Evolutionary conservation across 2,329 filamentous ascomycete species (phyloP).

Genomic region (Phyllosticta ampelicida): DNA sequence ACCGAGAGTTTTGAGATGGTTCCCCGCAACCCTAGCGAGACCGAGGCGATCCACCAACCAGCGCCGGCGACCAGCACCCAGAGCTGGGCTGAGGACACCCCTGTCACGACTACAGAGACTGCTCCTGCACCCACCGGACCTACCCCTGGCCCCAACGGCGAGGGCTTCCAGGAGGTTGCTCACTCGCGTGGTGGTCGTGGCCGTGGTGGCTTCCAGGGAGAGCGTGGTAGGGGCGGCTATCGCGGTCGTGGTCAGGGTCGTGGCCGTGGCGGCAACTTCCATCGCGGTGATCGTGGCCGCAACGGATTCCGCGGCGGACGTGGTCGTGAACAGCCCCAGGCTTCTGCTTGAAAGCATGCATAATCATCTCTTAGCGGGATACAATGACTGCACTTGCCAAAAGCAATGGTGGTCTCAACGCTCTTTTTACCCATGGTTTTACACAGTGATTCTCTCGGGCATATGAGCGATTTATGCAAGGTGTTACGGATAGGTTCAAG

Average conservation of each 20-base stretch:
- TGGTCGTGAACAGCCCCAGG: slow-evolving; percentile 19
- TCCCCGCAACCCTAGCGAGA: slow-evolving; percentile 62
- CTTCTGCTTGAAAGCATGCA: slow-evolving; percentile 2
- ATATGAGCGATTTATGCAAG: slow-evolving; percentile 9
- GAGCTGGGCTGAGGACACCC: slow-evolving; percentile 74
- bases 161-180: slow-evolving; percentile 63
- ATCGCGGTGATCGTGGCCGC: slow-evolving; percentile 28
- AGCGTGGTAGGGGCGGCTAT: slow-evolving; percentile 40
- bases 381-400: background rate
- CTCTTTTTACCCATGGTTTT: slow-evolving; percentile 1
- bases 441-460: slow-evolving; percentile 10
- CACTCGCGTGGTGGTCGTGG: slow-evolving; percentile 36
- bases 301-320: slow-evolving; percentile 35
- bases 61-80: slow-evolving; percentile 51
- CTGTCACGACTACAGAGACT: slow-evolving; percentile 18
- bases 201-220: slow-evolving; percentile 32
- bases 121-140: slow-evolving; percentile 14
- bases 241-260: slow-evolving; percentile 36
- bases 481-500: slow-evolving; percentile 3
- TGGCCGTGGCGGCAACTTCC: slow-evolving; percentile 21
- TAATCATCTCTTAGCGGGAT: background rate
- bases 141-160: slow-evolving; percentile 29
- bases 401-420: background rate
- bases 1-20: slow-evolving; percentile 67
- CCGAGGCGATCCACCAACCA: slow-evolving; percentile 50